Evolutionary conservation across 2,329 filamentous ascomycete species (phyloP), one percentile per base, ranked within the genome.

Genomic region (Apiospora aurea): DNA sequence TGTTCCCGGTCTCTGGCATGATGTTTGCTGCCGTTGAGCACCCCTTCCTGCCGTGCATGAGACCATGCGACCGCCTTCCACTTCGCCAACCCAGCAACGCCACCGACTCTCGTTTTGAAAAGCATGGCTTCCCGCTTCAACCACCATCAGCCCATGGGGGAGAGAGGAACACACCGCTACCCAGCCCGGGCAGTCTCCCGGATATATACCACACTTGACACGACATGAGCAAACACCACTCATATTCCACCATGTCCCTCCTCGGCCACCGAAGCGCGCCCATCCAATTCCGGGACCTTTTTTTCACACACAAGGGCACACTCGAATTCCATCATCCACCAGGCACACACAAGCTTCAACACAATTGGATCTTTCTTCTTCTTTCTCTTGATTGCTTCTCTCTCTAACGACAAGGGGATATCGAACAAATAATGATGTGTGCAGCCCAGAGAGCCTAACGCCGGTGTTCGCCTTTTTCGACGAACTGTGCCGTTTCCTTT

Each of bases 361-460:
- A 64, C 57, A 24, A 41, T 41, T 64, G 34, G 57, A 14, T 64
- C 57, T 64, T 64, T 64, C 57, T 61, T 61, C 53, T 61, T 61
- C 53, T 61, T 18, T 41, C 57, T 64, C 34, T 64, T 64, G 57
- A 64, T 64, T 64, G 57, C 34, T 64, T 64, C 21, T 41, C 21
- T 64, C 57, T 64, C 57, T 64, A 64, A 75, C 49, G 51, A 24
- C 43, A 71, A 68, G 75, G 73, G 74, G 75, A 75, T 75, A 75
- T 75, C 72, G 69, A 73, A 68, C 73, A 73, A 70, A 75, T 68
- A 53, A 73, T 64, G 34, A 64, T 64, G 57, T 64, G 57, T 64
- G 34, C 57, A 64, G 57, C 34, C 57, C 57, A 41, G 34, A 57
- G 51, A 64, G 57, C 57, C 57, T 41, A 41, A 64, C 57, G 57